A percentile compares a stretch with the other conserved stretches of the same genome.
phyloP scores from a whole-genome alignment of 1,284 basidiomycete genomes.

The Phylloboletellus chloephorus region DNA sequence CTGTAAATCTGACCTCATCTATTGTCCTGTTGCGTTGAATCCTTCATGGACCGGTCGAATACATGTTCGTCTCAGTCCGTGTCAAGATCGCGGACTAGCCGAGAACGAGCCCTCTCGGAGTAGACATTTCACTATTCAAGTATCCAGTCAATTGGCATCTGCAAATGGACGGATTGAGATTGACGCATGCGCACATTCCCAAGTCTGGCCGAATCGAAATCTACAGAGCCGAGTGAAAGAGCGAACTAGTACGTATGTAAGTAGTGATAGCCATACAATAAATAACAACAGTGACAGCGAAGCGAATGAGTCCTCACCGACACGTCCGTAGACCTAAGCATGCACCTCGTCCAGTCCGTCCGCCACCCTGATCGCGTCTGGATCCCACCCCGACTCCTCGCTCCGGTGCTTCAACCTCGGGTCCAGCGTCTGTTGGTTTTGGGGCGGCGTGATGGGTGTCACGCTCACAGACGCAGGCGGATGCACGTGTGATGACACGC shows the following conservation, averaged over 20 bases:
- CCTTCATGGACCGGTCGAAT: no score
- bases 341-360: slow-evolving; percentile 18
- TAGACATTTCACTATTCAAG: no score
- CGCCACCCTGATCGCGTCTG: slow-evolving; percentile 15
- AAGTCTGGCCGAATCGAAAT: not conserved
- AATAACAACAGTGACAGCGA: no score
- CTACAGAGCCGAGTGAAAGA: slow-evolving; percentile 3
- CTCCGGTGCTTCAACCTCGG: slow-evolving; percentile 28
- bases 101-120: no score
- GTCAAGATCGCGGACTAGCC: no score
- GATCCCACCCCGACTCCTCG: slow-evolving; percentile 30
- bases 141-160: no score
- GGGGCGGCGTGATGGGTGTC: slow-evolving; percentile 31
- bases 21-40: no score
- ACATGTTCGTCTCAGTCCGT: no score
- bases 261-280: slow-evolving; percentile 24
- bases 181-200: no score
- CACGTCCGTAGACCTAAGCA: slow-evolving; percentile 5
- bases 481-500: slow-evolving; percentile 24
- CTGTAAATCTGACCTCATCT: no score
- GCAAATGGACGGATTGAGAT: no score
- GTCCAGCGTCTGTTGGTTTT: slow-evolving; percentile 22
- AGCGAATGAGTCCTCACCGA: no score
- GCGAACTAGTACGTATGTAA: slow-evolving; percentile 7
- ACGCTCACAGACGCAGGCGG: slow-evolving; percentile 27